Evolutionary conservation across 2,329 filamentous ascomycete species (phyloP), one percentile per base, ranked within the genome.

Genomic region (Pestalotiopsis sp.): DNA sequence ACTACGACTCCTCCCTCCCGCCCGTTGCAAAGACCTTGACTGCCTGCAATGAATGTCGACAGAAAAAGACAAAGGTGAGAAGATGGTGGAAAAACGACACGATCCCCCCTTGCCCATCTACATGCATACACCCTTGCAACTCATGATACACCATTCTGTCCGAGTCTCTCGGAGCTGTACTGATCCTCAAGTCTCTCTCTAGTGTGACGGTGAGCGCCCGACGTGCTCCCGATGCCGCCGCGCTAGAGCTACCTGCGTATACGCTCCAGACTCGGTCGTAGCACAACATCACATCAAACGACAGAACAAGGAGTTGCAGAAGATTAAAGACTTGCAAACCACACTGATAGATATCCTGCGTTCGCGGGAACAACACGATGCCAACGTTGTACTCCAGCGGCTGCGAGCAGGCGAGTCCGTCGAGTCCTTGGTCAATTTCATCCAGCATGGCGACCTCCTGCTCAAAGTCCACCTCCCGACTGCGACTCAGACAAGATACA

Each of bases 321-420:
- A 64, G 13, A 7, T 9, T n/a, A 17, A 11, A 12, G 20, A 27
- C 9, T 41, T 39, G 20, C 45, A 64, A 13, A 20, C 17, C 5
- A 38, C 49, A n/a, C 39, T 64, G 2, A 27, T 64, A 38, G 25
- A 64, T 14, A 64, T 64, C 17, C 62, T 64, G 23, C 62, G 62
- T 14, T 49, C 62, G 17, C 14, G 62, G 23, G 14, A 49, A 13
- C 38, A 36, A 7, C n/a, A 56, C 38, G 62, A 64, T 56, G 62
- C 45, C 7, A 23, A 25, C 14, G 12, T 38, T 3, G 45, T 64
- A 11, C 20, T 64, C 31, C 62, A 64, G 20, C 62, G 62, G 20
- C 62, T 64, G 13, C n/a, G 62, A 9, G 62, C 62, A 45, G 62
- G 62, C 5, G 62, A 64, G 38, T 36, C 25, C 31, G 59, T 62